Percentiles rank a stretch among this genome's conserved stretches.
phyloP scores from a whole-genome alignment of 2,329 filamentous ascomycete species.

The Paracoccidioides lutzii region DNA sequence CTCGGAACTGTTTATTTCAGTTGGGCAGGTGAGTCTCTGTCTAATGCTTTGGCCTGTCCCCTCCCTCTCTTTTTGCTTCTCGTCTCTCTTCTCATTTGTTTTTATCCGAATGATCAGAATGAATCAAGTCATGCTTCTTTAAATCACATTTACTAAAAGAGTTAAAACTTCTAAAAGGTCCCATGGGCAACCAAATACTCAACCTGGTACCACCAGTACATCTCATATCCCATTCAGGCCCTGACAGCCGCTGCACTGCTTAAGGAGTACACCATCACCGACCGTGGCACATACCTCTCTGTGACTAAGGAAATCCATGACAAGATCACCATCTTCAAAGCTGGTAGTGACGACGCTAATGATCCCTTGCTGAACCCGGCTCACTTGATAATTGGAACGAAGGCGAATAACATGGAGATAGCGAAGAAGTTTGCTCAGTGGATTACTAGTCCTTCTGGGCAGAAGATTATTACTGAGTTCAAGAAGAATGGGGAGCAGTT shows the following conservation, averaged over 20 bases:
- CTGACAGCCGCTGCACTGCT: conserved; percentile 30
- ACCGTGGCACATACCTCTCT: conserved; percentile 35
- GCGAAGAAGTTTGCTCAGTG: conserved; percentile 30
- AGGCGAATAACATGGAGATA: conserved; percentile 22
- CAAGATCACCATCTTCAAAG: conserved; percentile 20
- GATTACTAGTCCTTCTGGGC: conserved; percentile 23
- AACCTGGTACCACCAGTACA: conserved; percentile 38
- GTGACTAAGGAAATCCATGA: conserved; percentile 23
- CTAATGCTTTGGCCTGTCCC: no score
- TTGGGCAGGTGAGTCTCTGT: conserved; percentile 27
- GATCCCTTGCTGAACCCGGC: conserved; percentile 35
- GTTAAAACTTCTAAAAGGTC: conserved; percentile 12
- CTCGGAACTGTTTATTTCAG: conserved; percentile 32
- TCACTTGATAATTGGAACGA: conserved; percentile 28
- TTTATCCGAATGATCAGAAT: no score
- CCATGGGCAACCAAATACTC: conserved; percentile 35
- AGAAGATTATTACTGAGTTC: conserved; percentile 27
- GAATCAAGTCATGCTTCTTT: background rate
- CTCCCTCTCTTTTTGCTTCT: background rate
- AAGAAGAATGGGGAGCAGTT: conserved; percentile 27
- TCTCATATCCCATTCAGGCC: conserved; percentile 35
- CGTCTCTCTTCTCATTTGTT: no score
- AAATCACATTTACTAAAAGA: background rate
- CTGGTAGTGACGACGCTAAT: conserved; percentile 23
- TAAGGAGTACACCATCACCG: conserved; percentile 37